Evolutionary conservation across 2,329 filamentous ascomycete genomes (phyloP).

Genomic region (Gnomoniopsis sp.): DNA sequence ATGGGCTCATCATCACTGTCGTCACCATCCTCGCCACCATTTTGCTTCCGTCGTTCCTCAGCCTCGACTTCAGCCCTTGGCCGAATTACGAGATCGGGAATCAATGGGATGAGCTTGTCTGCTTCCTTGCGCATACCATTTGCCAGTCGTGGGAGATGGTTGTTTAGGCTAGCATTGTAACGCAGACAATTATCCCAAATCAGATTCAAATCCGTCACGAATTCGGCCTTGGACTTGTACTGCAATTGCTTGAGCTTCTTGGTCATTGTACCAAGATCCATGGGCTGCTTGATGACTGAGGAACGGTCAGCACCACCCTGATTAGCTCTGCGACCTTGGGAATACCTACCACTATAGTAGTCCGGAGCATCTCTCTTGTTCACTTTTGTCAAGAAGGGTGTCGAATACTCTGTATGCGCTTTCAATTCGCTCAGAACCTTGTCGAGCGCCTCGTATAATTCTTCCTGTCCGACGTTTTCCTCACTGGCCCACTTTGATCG

Average conservation of each 20-base stretch:
- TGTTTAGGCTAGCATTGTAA: slow-evolving; percentile 87
- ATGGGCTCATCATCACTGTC: slow-evolving; percentile 98
- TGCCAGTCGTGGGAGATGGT: slow-evolving; percentile 87
- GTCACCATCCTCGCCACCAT: slow-evolving; percentile 78
- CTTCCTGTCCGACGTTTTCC: slow-evolving; percentile 95
- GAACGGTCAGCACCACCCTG: neutral
- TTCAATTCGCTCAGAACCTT: slow-evolving; percentile 97
- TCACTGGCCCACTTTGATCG: slow-evolving; percentile 98
- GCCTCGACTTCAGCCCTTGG: slow-evolving; percentile 93
- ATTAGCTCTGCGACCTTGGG: neutral
- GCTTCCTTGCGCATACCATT: slow-evolving; percentile 97
- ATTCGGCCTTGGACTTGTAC: slow-evolving; percentile 90
- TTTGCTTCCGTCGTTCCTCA: slow-evolving; percentile 79
- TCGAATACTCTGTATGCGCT: slow-evolving; percentile 94
- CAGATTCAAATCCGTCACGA: slow-evolving; percentile 86
- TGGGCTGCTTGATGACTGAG: slow-evolving; percentile 90
- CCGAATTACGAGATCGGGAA: slow-evolving; percentile 86
- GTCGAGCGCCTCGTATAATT: slow-evolving; percentile 93
- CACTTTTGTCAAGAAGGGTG: slow-evolving; percentile 89
- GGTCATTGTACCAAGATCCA: slow-evolving; percentile 97
- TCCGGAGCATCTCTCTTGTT: slow-evolving; percentile 97
- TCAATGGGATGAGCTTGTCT: slow-evolving; percentile 91
- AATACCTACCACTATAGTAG: slow-evolving; percentile 77
- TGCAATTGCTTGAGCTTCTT: slow-evolving; percentile 85
- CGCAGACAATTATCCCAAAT: slow-evolving; percentile 97